Evolutionary conservation across 2,329 filamentous ascomycete species (phyloP), one percentile per base, ranked within the genome.

Genomic region (Aspergillus pseudoviridinutans): DNA sequence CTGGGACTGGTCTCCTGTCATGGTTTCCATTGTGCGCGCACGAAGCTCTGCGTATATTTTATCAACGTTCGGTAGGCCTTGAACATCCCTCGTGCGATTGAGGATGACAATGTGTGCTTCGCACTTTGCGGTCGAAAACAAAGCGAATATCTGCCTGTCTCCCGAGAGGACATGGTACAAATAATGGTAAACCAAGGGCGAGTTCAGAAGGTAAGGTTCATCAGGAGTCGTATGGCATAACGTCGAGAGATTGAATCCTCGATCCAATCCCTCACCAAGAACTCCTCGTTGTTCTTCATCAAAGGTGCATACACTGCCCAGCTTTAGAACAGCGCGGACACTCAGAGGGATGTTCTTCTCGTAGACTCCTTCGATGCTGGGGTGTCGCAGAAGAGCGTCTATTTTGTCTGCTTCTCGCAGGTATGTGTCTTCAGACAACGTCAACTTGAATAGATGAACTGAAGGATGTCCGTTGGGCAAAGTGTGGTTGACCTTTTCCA

Each of bases 331-430:
- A 3, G 93, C 94, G 44, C 93, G 85, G 50, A 96, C 84, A 61
- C 90, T 91, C 5, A 97, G 80, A 1, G 95, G 92, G 1, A 99
- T 82, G 64, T 96, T 89, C 68, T 89, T 93, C 77, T 99, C 95
- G 69, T 99, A 99, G 14, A 99, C 92, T 29, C 95, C 95, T 74
- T 99, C 94, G 1, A 99, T 90, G 72, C 92, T 96, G 0, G 92
- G 86, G 70, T 99, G 92, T 61, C 93, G 92, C 78, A 97, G 93
- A 1, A 97, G 79, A 28, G 88, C 77, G 1, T 88, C 86, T 60
- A 97, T 88, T 70, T 92, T 95, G 60, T 92, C 88, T 0, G 88
- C 82, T 72, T 97, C 91, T 49, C 87, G 85, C 59, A 96, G 86
- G 74, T 95, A 99, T 0, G 90, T 82, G 56, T 94, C 88, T 72